Evolutionary conservation across 176 grass and related monocot genomes (phyloP), one percentile per base, ranked within the genome.

Genomic region (Raddia distichophylla): DNA sequence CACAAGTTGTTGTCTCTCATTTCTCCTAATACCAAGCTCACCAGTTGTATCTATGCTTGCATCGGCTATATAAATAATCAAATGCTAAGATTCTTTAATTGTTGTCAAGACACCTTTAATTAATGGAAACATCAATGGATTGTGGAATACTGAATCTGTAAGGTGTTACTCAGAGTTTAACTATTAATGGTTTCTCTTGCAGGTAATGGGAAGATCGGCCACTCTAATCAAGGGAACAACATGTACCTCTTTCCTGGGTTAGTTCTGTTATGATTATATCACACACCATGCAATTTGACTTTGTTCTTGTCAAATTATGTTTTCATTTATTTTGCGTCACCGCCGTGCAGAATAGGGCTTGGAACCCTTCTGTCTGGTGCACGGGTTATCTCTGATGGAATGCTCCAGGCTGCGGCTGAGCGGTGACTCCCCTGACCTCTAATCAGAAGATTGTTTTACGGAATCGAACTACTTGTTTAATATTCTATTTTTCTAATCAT

Each of bases 221-320:
- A 95, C 82, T 95, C 87, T 64, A 99, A 99, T 85, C 93, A 95
- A 87, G 96, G 96, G 79, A 99, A 99, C 73, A 99, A 99, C 60
- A 95, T 99, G 96, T 99, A 99, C 82, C 96, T 99, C 64, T 99
- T 99, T 91, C 96, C 93, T 80, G 96, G 96, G 96, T 99, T 82
- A 82, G 86, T 92, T 60, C 12, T 74, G 9, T 81, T 86, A 55
- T 60, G 64, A 49, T 73, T 82, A 9, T 71, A 49, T 71, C 78
- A 9, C 85, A 57, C 37, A 60, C 65, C 55, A 72, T 75, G 44
- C 62, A 55, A 45, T 46, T 56, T 16, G 51, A 54, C 62, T 63
- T 82, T 74, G 43, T 63, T 64, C n/a, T 78, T 79, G 45, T 90
- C 40, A 51, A 82, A 78, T 67, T 83, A 43, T 82, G 34, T 45